Evolutionary conservation across 331 rosid species (phyloP).

Genomic region (Pyrus hybrid): DNA sequence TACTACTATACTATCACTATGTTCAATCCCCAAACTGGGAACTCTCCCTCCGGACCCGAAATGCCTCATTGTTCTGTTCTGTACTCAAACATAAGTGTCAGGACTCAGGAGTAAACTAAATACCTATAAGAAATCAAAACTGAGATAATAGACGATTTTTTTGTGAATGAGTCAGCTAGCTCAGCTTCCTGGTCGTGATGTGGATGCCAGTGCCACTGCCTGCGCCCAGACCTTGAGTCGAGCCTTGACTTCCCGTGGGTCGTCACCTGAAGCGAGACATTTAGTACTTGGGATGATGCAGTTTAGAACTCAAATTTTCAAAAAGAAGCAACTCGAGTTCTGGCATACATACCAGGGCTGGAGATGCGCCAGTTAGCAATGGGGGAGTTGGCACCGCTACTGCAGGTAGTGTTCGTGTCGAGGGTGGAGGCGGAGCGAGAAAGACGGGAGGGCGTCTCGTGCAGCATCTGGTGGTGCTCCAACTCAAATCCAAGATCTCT

Average conservation of each 20-base stretch:
- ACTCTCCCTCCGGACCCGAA: background rate
- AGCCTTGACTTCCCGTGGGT: slow-evolving; percentile 84
- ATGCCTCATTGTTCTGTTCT: background rate
- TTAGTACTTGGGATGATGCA: background rate
- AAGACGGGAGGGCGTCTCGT: slow-evolving; percentile 40
- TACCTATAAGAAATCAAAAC: background rate
- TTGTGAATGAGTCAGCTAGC: background rate
- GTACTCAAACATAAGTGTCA: background rate
- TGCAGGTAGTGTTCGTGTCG: slow-evolving; percentile 34
- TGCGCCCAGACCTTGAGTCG: slow-evolving; percentile 92
- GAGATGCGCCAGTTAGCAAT: slow-evolving; percentile 74
- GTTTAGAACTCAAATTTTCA: background rate
- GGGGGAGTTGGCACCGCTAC: slow-evolving; percentile 68
- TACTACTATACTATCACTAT: background rate
- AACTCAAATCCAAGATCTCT: slow-evolving; percentile 85
- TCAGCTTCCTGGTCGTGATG: slow-evolving; percentile 33
- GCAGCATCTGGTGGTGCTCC: slow-evolving; percentile 45
- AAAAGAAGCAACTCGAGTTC: background rate
- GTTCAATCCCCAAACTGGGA: background rate
- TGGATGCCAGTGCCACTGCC: slow-evolving; percentile 77
- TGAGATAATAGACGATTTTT: background rate
- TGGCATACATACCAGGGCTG: slow-evolving; percentile 42
- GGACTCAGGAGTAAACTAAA: background rate
- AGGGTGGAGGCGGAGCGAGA: slow-evolving; percentile 35
- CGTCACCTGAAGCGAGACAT: slow-evolving; percentile 46